Percentiles rank a stretch among this genome's conserved stretches.
phyloP scores from a whole-genome alignment of 805 yeast species.

The Yarrowia divulgata region DNA sequence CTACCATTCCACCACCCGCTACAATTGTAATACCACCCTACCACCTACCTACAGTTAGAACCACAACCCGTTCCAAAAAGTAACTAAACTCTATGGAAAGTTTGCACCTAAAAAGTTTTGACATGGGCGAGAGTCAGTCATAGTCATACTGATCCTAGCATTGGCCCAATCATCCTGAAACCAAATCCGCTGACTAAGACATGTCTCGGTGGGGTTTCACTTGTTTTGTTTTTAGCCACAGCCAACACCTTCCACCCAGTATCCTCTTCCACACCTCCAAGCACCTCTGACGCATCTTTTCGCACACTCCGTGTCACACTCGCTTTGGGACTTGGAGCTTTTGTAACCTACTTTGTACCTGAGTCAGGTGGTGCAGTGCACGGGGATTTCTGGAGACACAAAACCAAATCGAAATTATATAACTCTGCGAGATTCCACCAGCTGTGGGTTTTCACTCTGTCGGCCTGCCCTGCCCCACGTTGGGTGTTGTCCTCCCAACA shows the following conservation, averaged over 20 bases:
- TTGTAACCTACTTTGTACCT: conserved; percentile 25
- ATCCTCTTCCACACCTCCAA: background rate
- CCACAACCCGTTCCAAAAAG: conserved; percentile 2
- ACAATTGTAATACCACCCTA: background rate
- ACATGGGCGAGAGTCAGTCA: background rate
- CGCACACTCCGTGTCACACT: conserved; percentile 29
- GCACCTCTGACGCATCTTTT: conserved; percentile 22
- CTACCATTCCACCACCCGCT: background rate
- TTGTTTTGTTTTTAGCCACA: too few relatives aligned
- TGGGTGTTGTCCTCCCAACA: background rate
- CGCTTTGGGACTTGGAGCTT: conserved; percentile 16
- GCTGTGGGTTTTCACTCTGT: too few relatives aligned
- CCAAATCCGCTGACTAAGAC: background rate
- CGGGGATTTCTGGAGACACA: background rate
- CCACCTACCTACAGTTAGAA: conserved; percentile 5
- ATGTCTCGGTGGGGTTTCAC: background rate
- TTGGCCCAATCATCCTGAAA: too few relatives aligned
- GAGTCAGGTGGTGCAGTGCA: conserved; percentile 28
- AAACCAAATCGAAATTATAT: background rate
- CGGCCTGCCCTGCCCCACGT: background rate
- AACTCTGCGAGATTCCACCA: background rate
- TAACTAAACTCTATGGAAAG: conserved; percentile 32
- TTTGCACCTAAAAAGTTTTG: conserved; percentile 29
- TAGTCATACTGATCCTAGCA: too few relatives aligned
- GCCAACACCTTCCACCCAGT: too few relatives aligned